Evolutionary conservation across 2,329 filamentous ascomycete genomes (phyloP).

Genomic region (Aspergillus pseudoglaucus): DNA sequence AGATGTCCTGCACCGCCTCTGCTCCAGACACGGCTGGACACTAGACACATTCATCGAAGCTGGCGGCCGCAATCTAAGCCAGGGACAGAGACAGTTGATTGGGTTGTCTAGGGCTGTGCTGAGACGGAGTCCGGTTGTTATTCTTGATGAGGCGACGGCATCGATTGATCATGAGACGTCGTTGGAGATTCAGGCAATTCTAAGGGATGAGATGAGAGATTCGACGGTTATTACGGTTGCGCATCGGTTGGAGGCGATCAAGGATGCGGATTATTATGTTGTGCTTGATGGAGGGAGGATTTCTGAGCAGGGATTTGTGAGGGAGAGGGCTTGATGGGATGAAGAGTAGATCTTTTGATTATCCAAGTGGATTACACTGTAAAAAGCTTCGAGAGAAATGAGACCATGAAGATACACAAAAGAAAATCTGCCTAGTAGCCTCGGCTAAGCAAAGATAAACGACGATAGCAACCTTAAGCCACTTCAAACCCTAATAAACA

Average conservation of each 20-base stretch:
- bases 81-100: conserved; percentile 61
- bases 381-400: too few species aligned
- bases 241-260: conserved; percentile 58
- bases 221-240: conserved; percentile 60
- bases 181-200: conserved; percentile 33
- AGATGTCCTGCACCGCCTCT: conserved; percentile 50
- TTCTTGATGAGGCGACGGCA: conserved; percentile 62
- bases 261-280: conserved; percentile 51
- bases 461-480: too few species aligned
- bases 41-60: conserved; percentile 53
- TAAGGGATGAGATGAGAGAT: conserved; percentile 29
- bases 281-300: conserved; percentile 49
- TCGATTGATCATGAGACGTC: conserved; percentile 59
- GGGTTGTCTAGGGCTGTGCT: conserved; percentile 58
- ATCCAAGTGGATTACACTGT: too few species aligned
- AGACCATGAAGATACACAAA: too few species aligned
- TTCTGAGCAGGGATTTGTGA: conserved; percentile 21
- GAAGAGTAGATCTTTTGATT: not conserved
- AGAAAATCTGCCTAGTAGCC: too few species aligned
- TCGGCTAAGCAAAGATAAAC: too few species aligned
- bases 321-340: conserved; percentile 5
- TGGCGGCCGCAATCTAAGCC: conserved; percentile 56
- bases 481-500: too few species aligned
- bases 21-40: conserved; percentile 50
- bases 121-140: conserved; percentile 53